A percentile compares a stretch with the other conserved stretches of the same genome.
Conservation (phyloP, 441 rosid species). For the Kokia cookei region DNA sequence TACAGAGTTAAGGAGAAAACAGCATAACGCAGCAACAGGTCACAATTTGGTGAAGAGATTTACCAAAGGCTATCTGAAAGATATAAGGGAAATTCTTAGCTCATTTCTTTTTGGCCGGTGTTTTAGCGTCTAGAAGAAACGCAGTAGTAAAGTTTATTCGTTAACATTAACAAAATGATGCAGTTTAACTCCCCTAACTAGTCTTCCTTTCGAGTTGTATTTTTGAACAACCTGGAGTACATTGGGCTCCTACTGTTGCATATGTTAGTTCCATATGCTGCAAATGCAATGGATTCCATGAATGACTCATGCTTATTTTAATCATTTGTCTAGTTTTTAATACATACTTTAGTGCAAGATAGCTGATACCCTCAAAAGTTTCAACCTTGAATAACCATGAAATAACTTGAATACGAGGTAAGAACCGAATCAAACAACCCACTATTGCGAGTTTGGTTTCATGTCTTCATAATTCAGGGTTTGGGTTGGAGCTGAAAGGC, state of each 20-base stretch:
- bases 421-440: no score
- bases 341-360: no score
- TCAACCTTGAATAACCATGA: no score
- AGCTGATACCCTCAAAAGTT: no score
- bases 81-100: neutral
- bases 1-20: conserved; percentile 32
- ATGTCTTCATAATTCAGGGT: no score
- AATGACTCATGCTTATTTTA: no score
- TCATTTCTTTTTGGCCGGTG: neutral
- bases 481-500: no score
- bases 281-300: no score
- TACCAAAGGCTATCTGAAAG: neutral
- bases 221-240: neutral
- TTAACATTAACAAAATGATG: neutral
- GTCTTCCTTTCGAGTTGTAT: neutral
- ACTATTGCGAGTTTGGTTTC: no score
- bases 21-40: neutral
- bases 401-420: no score
- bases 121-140: neutral
- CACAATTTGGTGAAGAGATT: no score
- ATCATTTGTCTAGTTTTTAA: no score
- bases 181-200: neutral
- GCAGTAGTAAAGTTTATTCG: neutral
- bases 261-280: neutral
- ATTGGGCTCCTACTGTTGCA: neutral